Evolutionary conservation across 768 basidiomycete species (phyloP).

Genomic region (Leccinum arenicola): DNA sequence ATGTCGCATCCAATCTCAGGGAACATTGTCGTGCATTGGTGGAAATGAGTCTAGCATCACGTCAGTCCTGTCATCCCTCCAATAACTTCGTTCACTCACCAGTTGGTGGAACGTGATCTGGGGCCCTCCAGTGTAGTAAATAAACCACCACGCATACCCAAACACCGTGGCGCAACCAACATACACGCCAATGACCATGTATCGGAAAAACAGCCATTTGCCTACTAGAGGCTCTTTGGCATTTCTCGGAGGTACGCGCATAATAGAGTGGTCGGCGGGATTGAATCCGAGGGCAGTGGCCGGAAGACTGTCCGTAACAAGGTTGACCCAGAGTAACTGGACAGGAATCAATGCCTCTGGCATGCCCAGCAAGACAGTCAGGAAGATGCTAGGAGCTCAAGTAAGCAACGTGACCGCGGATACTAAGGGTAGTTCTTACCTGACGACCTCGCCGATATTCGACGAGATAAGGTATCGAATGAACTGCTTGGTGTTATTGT

Average conservation of each 20-base stretch:
- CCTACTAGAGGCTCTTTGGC: constrained; percentile 89
- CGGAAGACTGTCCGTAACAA: constrained; percentile 94
- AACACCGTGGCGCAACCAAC: constrained; percentile 95
- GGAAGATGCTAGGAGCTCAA: constrained; percentile 70
- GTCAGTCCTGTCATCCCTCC: constrained; percentile 5
- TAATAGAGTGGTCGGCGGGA: constrained; percentile 94
- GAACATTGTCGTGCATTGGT: constrained; percentile 81
- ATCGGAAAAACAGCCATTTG: constrained; percentile 94
- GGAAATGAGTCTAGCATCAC: constrained; percentile 81
- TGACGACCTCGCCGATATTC: constrained; percentile 97
- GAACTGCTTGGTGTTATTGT: constrained; percentile 99
- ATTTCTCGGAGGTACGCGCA: constrained; percentile 90
- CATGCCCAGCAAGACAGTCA: constrained; percentile 97
- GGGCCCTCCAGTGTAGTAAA: constrained; percentile 85
- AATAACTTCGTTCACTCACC: constrained; percentile 47
- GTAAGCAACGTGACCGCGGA: background rate
- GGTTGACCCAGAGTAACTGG: constrained; percentile 97
- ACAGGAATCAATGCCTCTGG: constrained; percentile 98
- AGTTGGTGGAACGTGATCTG: constrained; percentile 93
- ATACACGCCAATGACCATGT: constrained; percentile 89
- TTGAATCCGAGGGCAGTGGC: constrained; percentile 98
- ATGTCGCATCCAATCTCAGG: constrained; percentile 93
- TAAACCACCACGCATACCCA: constrained; percentile 99
- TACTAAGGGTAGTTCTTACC: constrained; percentile 29
- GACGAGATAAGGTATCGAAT: constrained; percentile 98